These are phyloP conservation scores for Pleurotus salmoneostramineus DNA, from an alignment of 768 basidiomycete genomes.

Conservation along the genomic window DNA sequence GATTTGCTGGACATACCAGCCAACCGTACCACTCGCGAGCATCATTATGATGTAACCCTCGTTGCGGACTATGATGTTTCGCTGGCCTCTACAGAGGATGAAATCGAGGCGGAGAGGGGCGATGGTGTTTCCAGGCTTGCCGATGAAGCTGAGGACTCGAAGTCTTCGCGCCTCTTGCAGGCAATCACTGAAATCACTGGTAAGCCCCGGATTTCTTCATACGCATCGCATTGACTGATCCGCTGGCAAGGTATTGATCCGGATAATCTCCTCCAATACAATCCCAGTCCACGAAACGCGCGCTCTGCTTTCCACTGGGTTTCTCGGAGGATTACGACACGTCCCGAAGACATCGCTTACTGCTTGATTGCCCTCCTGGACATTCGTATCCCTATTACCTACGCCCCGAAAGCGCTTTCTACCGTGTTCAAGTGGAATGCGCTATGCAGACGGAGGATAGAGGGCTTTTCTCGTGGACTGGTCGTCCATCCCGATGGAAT, in stretches of 20 bases:
- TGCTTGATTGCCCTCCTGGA: constrained; percentile 22
- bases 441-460: not conserved
- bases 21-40: not conserved
- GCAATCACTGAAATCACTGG: not conserved
- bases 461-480: not conserved
- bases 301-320: constrained; percentile 21
- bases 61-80: not conserved
- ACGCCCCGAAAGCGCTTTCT: constrained; percentile 18
- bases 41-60: not conserved
- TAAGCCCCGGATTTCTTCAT: not conserved
- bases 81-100: not conserved
- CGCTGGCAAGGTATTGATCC: not conserved
- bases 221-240: not conserved
- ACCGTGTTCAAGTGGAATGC: constrained; percentile 12
- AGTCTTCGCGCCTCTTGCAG: not conserved
- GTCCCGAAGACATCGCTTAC: constrained; percentile 24
- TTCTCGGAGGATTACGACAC: constrained; percentile 16
- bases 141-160: not conserved
- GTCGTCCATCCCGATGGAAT: not conserved
- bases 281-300: constrained; percentile 11
- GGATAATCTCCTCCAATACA: constrained; percentile 9
- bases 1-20: not conserved
- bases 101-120: constrained; percentile 4
- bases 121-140: constrained; percentile 5
- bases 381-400: constrained; percentile 15